Conservation (phyloP, 2,329 filamentous ascomycete species). For the Ophiostoma tasmaniense region DNA sequence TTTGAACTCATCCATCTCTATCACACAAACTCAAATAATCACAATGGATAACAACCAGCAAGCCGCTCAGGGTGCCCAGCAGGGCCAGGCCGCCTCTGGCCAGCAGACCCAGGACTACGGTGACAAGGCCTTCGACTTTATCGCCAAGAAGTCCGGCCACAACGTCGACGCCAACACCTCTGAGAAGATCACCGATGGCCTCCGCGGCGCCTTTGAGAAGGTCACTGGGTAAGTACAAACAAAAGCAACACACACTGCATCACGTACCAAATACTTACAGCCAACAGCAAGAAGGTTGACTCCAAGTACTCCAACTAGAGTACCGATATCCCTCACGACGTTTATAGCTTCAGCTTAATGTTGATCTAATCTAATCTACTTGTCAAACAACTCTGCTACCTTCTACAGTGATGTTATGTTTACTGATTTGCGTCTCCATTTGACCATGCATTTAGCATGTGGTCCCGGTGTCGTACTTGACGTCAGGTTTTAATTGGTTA, state of each 20-base stretch:
- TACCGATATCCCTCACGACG: neutral
- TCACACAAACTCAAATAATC: neutral
- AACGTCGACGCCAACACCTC: constrained; percentile 20
- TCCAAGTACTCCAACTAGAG: constrained; percentile 27
- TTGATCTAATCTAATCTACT: neutral
- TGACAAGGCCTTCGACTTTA: constrained; percentile 25
- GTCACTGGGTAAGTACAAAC: constrained; percentile 29
- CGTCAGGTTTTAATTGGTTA: neutral
- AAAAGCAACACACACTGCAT: too few relatives aligned
- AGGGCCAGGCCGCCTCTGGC: neutral
- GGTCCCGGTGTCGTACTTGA: neutral
- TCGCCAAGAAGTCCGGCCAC: constrained; percentile 25
- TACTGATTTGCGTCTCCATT: neutral
- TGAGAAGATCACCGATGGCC: constrained; percentile 30
- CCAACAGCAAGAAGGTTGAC: constrained; percentile 30
- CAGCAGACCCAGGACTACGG: constrained; percentile 22
- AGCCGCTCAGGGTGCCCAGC: constrained; percentile 7
- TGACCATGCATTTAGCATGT: neutral
- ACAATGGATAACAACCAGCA: constrained; percentile 13
- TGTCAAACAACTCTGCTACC: neutral
- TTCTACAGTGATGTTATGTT: neutral
- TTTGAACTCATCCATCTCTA: neutral
- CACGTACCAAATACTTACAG: neutral
- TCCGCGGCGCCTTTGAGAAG: constrained; percentile 32
- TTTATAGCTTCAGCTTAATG: neutral